These are phyloP conservation scores for Oryza glumipatula DNA, from an alignment of 176 grass and related monocot genomes.

Conservation along the genomic window DNA sequence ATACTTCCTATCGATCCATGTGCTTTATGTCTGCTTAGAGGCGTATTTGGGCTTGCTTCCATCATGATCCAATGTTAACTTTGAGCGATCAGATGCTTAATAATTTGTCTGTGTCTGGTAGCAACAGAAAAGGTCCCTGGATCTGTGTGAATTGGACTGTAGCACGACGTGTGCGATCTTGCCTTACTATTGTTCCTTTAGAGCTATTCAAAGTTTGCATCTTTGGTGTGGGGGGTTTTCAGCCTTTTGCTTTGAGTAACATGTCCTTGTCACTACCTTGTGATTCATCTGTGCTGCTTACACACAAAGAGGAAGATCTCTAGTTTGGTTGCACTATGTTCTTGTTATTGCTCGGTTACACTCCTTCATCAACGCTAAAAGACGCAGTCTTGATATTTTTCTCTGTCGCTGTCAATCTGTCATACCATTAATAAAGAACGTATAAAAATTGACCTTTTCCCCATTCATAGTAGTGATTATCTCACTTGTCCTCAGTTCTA, in stretches of 20 bases:
- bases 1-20: not conserved
- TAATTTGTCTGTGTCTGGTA: not conserved
- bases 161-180: not conserved
- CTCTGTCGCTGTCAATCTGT: not conserved
- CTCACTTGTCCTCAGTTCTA: not conserved
- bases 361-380: not conserved
- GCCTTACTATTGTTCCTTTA: not conserved
- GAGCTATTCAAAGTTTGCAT: not conserved
- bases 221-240: not conserved
- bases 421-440: not conserved
- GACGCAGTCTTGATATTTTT: constrained; percentile 30
- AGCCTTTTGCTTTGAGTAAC: not conserved
- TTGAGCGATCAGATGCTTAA: not conserved
- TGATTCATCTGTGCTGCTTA: not conserved
- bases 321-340: not conserved
- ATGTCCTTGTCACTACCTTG: not conserved
- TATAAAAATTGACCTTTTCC: not conserved
- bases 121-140: not conserved
- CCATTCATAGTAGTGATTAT: constrained; percentile 9
- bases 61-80: not conserved
- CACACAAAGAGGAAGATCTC: not conserved
- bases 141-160: not conserved
- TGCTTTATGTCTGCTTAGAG: not conserved
- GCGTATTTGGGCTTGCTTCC: not conserved
- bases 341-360: not conserved